phyloP scores from a whole-genome alignment of 805 yeast species.

The Candida takata region DNA sequence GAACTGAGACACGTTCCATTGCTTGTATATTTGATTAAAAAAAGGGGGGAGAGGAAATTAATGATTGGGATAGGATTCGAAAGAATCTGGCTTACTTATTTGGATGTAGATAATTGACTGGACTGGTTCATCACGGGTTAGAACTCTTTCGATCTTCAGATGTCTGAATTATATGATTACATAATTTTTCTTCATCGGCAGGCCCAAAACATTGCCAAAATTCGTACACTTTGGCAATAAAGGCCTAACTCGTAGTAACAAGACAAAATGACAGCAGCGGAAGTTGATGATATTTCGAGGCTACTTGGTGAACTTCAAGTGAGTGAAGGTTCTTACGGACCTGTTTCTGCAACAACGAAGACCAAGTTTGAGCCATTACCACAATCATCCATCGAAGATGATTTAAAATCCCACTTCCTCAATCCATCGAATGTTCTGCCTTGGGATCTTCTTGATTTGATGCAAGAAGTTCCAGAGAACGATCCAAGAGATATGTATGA shows the following conservation, averaged over 20 bases:
- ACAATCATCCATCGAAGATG: conserved; percentile 7
- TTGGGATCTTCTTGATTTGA: conserved; percentile 63
- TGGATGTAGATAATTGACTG: no score
- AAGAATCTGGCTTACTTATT: no score
- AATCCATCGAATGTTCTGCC: conserved; percentile 57
- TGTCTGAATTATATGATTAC: no score
- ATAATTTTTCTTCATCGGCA: no score
- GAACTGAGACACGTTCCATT: no score
- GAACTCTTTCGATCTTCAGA: no score
- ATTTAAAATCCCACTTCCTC: conserved; percentile 37
- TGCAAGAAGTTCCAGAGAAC: conserved; percentile 49
- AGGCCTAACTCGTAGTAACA: no score
- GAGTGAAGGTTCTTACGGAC: not conserved
- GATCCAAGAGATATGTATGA: conserved; percentile 19
- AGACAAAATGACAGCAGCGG: no score
- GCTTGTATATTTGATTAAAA: not conserved
- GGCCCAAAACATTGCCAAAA: no score
- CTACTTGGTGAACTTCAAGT: conserved; percentile 6
- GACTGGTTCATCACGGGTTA: no score
- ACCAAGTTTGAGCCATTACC: conserved; percentile 1
- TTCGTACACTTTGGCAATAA: no score
- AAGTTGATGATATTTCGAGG: not conserved
- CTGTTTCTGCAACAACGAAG: not conserved
- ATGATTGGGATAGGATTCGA: no score
- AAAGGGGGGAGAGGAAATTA: not conserved